phyloP scores from a whole-genome alignment of 1,139 yeast species.

The Geotrichum candidum region DNA sequence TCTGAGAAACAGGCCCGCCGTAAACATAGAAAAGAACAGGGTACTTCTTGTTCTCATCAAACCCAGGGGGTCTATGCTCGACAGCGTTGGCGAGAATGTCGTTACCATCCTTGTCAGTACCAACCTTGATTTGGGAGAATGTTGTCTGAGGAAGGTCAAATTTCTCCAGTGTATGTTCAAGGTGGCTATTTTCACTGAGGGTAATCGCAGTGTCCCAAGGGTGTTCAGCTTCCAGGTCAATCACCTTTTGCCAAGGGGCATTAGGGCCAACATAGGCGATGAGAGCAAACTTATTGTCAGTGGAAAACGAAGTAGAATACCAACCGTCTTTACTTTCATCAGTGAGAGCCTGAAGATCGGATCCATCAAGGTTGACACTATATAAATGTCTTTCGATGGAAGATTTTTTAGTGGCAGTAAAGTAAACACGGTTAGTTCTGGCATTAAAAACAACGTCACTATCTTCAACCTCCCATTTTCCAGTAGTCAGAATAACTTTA shows the following conservation, averaged over 20 bases:
- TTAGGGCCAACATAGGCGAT: slow-evolving; percentile 59
- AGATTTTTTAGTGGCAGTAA: slow-evolving; percentile 53
- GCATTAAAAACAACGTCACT: slow-evolving; percentile 54
- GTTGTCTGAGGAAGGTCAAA: slow-evolving; percentile 53
- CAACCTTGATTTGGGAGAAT: slow-evolving; percentile 47
- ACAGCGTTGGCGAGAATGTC: slow-evolving; percentile 52
- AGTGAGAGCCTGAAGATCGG: slow-evolving; percentile 47
- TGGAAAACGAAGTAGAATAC: slow-evolving; percentile 58
- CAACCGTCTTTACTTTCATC: slow-evolving; percentile 55
- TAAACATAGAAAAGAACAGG: slow-evolving; percentile 80
- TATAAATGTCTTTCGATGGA: slow-evolving; percentile 55
- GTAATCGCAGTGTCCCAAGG: slow-evolving; percentile 33
- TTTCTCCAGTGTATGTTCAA: slow-evolving; percentile 30
- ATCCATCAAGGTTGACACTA: slow-evolving; percentile 41
- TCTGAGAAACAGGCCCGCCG: slow-evolving; percentile 93
- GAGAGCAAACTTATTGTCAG: slow-evolving; percentile 49
- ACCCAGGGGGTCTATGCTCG: slow-evolving; percentile 70
- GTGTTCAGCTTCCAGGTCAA: slow-evolving; percentile 38
- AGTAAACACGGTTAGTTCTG: slow-evolving; percentile 51
- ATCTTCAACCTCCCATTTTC: slow-evolving; percentile 63
- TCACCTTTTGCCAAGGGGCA: slow-evolving; percentile 57
- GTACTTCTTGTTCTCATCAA: slow-evolving; percentile 52
- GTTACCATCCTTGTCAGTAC: slow-evolving; percentile 32
- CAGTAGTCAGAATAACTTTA: slow-evolving; percentile 47
- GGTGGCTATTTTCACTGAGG: slow-evolving; percentile 35